Percentiles rank a stretch among this genome's conserved stretches.
phyloP scores from a whole-genome alignment of 257 asterid species.

The Ligustrum vulgare region DNA sequence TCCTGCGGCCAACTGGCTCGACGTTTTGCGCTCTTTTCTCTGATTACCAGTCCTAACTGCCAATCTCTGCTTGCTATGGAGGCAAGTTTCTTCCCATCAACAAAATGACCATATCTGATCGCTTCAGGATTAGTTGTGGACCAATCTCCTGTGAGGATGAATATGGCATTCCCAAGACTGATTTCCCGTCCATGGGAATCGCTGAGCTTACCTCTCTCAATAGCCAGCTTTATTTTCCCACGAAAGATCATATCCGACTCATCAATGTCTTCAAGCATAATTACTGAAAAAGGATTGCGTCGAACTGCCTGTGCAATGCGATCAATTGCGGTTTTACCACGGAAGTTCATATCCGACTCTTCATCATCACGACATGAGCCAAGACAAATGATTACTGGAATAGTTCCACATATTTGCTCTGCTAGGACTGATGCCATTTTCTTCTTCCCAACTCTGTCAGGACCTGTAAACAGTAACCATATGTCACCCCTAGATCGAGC shows the following conservation, averaged over 20 bases:
- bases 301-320: conserved; percentile 78
- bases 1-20: conserved; percentile 50
- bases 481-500: conserved; percentile 62
- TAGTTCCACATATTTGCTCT: conserved; percentile 63
- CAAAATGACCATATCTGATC: conserved; percentile 29
- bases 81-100: conserved; percentile 49
- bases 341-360: conserved; percentile 42
- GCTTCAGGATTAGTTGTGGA: conserved; percentile 43
- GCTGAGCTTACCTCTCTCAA: conserved; percentile 68
- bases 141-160: conserved; percentile 84
- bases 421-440: conserved; percentile 81
- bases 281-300: conserved; percentile 72
- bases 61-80: conserved; percentile 51
- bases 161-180: conserved; percentile 73
- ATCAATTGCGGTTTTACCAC: conserved; percentile 79
- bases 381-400: conserved; percentile 51
- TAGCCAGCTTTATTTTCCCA: conserved; percentile 61
- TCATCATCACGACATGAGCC: conserved; percentile 57
- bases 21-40: conserved; percentile 61
- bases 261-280: conserved; percentile 79
- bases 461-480: conserved; percentile 87
- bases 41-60: conserved; percentile 53
- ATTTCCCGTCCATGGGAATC: conserved; percentile 92
- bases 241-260: conserved; percentile 68
- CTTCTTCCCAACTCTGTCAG: conserved; percentile 78